Base-by-base conservation (phyloP, 129 eudicot genomes). In the Flaveria linearis region DNA sequence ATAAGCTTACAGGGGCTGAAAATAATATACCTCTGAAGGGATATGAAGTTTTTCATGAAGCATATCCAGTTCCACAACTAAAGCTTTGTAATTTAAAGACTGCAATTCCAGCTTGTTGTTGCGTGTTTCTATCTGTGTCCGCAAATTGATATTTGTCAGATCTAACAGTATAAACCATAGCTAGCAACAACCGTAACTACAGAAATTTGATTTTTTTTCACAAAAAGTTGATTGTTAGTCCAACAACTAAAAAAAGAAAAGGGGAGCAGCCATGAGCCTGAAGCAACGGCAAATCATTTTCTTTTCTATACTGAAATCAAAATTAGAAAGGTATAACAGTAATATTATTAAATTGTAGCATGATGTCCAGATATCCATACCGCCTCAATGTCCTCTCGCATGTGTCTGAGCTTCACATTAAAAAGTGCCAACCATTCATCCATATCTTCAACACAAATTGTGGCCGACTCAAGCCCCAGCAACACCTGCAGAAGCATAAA, bases 341-440 rank as follows among this genome's bases (percentile, higher is more conserved):
- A 23, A 26, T 28, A 61, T 26, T 13, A 28, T 20, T 50, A 26
- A 2, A 75, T 47, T 62, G 62, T 47, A 18, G 12, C n/a, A 52
- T 6, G 68, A 71, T 25, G 30, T 30, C 68, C n/a, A 61, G 68
- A 14, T 61, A 61, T 82, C 33, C 75, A 23, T 86, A 92, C 98
- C 84, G 96, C 90, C 80, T 92, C 91, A 28, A 92, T 92, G 74
- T 92, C 98, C 79, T 92, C 95, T 76, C 98, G 86, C 98, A 92
- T 92, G 85, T 92, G 96, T 73, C 98, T 85, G 56, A 92, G 92
- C 77, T 90, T 92, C 58, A 92, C 82, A 79, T 92, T 92, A 76
- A 92, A 90, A 47, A 92, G 89, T 22, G 92, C 85, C 55, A 92
- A 71, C 98, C 98, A 92, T 81, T 92, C 98, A 80, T 92, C 96